Percentiles rank a stretch among this genome's conserved stretches.
These are phyloP conservation scores for Nannizziopsis barbatae DNA, from an alignment of 2,329 filamentous ascomycete species.

Conservation along the genomic window DNA sequence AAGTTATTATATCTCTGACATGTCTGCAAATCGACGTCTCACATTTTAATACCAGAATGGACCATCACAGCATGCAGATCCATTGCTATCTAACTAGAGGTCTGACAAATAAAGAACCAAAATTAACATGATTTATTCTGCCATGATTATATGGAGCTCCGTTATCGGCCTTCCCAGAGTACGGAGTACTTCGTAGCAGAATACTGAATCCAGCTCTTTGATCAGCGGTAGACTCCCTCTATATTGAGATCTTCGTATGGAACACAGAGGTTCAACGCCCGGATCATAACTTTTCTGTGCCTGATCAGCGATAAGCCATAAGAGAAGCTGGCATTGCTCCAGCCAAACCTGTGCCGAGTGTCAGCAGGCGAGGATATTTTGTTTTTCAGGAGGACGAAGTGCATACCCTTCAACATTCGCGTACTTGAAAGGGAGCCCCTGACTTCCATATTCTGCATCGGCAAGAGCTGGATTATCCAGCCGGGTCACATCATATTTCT, in stretches of 20 bases:
- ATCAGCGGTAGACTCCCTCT: background rate
- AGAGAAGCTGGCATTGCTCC: constrained; percentile 85
- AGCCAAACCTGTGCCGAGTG: constrained; percentile 67
- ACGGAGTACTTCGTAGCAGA: too few species aligned
- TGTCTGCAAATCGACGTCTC: too few species aligned
- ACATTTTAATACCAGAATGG: too few species aligned
- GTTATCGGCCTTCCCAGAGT: too few species aligned
- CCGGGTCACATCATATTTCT: constrained; percentile 79
- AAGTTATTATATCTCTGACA: too few species aligned
- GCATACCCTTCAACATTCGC: too few species aligned
- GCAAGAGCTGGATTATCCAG: constrained; percentile 70
- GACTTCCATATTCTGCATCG: constrained; percentile 81
- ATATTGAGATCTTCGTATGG: constrained; percentile 7
- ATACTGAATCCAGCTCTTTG: too few species aligned
- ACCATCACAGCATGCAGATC: background rate
- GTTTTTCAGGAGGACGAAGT: too few species aligned
- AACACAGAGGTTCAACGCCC: constrained; percentile 6
- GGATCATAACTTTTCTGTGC: constrained; percentile 2
- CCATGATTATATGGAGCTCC: too few species aligned
- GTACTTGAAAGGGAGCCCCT: constrained; percentile 67
- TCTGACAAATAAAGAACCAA: too few species aligned
- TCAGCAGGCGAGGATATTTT: constrained; percentile 43
- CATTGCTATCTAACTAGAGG: background rate
- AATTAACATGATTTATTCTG: background rate
- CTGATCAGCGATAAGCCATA: constrained; percentile 70